phyloP scores from a whole-genome alignment of 2,329 filamentous ascomycete genomes.

The Penicillium sp. region DNA sequence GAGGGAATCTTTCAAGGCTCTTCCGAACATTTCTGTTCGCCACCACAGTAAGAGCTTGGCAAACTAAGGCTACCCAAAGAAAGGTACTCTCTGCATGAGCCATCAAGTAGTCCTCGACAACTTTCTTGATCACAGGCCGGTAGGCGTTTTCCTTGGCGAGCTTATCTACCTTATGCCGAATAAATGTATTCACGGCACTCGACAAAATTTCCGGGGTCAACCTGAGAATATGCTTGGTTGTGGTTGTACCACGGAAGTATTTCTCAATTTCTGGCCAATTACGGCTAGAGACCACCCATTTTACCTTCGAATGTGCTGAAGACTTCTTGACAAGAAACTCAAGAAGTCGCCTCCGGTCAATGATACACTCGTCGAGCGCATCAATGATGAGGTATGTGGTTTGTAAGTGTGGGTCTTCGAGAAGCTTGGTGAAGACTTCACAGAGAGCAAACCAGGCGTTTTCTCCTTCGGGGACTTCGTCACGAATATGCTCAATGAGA shows the following conservation, averaged over 20 bases:
- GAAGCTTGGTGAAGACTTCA: conserved; percentile 1
- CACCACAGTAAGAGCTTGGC: conserved; percentile 30
- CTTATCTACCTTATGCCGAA: conserved; percentile 25
- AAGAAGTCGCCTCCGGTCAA: conserved; percentile 1
- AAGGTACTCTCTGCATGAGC: conserved; percentile 42
- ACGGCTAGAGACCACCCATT: neutral
- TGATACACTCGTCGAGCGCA: conserved; percentile 13
- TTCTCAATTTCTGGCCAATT: conserved; percentile 3
- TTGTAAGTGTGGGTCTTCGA: neutral
- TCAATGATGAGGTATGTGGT: conserved; percentile 9
- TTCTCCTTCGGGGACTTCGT: conserved; percentile 4
- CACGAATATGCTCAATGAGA: conserved; percentile 6
- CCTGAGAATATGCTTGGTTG: conserved; percentile 19
- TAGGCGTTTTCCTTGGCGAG: conserved; percentile 26
- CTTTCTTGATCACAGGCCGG: conserved; percentile 12
- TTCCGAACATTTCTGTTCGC: neutral
- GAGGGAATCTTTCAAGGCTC: conserved; percentile 11
- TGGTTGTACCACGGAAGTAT: neutral
- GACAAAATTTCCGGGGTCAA: conserved; percentile 22
- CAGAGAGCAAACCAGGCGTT: conserved; percentile 11
- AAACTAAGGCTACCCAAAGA: conserved; percentile 46
- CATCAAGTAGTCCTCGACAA: conserved; percentile 25
- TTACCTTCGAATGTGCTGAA: neutral
- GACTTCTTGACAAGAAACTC: conserved; percentile 5
- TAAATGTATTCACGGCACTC: conserved; percentile 24